A percentile compares a stretch with the other conserved stretches of the same genome.
Conservation (phyloP, 345 rosid species). For the Laguncularia racemosa region DNA sequence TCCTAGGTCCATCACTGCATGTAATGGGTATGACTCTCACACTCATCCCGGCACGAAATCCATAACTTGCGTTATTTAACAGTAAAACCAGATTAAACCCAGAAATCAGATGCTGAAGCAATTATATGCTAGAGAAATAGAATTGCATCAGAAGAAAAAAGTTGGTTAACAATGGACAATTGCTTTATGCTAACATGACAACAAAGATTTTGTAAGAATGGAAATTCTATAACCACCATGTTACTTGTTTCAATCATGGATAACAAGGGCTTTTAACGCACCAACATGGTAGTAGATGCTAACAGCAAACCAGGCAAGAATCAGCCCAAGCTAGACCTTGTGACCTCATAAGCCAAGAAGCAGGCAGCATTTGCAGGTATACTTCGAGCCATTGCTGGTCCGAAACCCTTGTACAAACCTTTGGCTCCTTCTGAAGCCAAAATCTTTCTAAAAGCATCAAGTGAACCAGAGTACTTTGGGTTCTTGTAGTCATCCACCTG, state of each 20-base stretch:
- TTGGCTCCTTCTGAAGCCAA: constrained; percentile 74
- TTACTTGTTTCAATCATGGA: constrained; percentile 8
- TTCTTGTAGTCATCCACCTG: constrained; percentile 88
- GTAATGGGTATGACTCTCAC: no score
- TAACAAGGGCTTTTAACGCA: constrained; percentile 4
- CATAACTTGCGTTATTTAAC: no score
- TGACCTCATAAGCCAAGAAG: constrained; percentile 88
- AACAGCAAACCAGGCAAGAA: not conserved
- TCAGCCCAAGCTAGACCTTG: constrained; percentile 76
- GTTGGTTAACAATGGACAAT: no score
- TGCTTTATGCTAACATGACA: no score
- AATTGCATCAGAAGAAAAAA: no score
- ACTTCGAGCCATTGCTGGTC: constrained; percentile 95
- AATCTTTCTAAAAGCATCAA: constrained; percentile 67
- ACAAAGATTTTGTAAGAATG: constrained; percentile 3
- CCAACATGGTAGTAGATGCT: not conserved
- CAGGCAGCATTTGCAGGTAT: constrained; percentile 98
- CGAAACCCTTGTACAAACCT: constrained; percentile 93
- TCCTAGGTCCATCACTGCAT: no score
- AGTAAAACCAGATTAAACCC: no score
- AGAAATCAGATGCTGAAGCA: no score
- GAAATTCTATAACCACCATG: constrained; percentile 3
- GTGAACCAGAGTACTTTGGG: constrained; percentile 70
- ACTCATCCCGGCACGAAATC: no score
- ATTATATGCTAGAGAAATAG: no score